Percentiles rank a stretch among this genome's conserved stretches.
These are phyloP conservation scores for Nemania bipapillata DNA, from an alignment of 2,329 filamentous ascomycete genomes.

Conservation along the genomic window DNA sequence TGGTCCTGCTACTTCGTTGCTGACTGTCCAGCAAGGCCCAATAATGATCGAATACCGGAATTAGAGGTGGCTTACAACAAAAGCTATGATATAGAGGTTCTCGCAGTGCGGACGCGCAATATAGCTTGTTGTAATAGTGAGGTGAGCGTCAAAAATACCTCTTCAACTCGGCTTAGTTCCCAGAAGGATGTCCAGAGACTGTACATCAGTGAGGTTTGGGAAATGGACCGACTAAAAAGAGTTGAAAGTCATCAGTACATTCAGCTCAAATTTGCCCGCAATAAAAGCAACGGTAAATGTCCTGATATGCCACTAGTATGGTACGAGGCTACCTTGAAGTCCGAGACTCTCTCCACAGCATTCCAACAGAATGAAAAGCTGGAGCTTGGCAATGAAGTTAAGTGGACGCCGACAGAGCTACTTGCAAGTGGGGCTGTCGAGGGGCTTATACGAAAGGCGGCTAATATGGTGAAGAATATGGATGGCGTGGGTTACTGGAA, in stretches of 20 bases:
- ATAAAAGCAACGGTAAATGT: conserved; percentile 6
- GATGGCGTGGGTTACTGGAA: conserved; percentile 48
- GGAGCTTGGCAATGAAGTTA: conserved; percentile 44
- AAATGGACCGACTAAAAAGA: conserved; percentile 37
- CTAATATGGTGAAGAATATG: conserved; percentile 45
- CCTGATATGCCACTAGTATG: conserved; percentile 38
- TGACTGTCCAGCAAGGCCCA: conserved; percentile 34
- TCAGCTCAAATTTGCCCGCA: conserved; percentile 26
- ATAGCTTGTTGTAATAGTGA: conserved; percentile 39
- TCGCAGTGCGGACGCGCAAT: conserved; percentile 44
- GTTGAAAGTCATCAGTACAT: conserved; percentile 6
- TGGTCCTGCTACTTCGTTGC: not conserved
- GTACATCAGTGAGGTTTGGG: conserved; percentile 47
- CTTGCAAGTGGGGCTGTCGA: conserved; percentile 40
- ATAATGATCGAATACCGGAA: conserved; percentile 35
- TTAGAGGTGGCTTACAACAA: conserved; percentile 43
- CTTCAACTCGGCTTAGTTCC: not conserved
- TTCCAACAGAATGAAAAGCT: conserved; percentile 45
- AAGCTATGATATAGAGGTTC: conserved; percentile 39
- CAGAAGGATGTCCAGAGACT: conserved; percentile 33
- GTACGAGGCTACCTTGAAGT: conserved; percentile 47
- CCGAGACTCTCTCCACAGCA: conserved; percentile 38
- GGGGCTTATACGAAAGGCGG: conserved; percentile 42
- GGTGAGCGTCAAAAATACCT: not conserved
- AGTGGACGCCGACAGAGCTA: conserved; percentile 44